Base-by-base conservation (phyloP, 352 stramenopile species). In the Phytophthora pisi region DNA sequence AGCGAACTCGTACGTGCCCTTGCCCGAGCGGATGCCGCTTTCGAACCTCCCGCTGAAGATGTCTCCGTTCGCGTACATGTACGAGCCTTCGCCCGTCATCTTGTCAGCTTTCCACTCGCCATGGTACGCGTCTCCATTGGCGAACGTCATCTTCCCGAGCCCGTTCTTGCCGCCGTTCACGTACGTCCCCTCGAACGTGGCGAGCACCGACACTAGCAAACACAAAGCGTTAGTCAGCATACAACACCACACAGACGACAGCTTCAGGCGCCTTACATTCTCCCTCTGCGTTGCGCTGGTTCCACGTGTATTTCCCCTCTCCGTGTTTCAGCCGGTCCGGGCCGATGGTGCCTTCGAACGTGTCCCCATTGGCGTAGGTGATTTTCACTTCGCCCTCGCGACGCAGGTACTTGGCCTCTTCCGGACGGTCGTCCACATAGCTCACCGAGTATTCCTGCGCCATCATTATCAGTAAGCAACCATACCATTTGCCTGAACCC, bases 71-170 rank as follows among this genome's bases (percentile, higher is more conserved):
- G 90, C 90, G 58, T 98, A 98, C 64, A 91, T 82, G 74, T 89
- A 96, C 45, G 93, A 97, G 2, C 93, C 93, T 47, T 98, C 87
- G 13, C 93, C 93, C 46, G 97, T 76, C 78, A 96, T 96, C 58
- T 79, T 82, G 64, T 94, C 79, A 24, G 82, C 66, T 64, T 86
- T 82, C 91, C 91, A 98, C 62, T 97, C 86, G 50, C 93, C 93
- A 52, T 96, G 88, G 61, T 97, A 98, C 49, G 78, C 78, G 57
- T 98, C 91, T 28, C 90, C 92, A 53, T 96, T 97, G 2, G 90
- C 88, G 58, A 96, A 98, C 5, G 78, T 88, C 89, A 98, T 97
- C 67, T 96, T 96, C n/a, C 93, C 93, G 3, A 94, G 67, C 36
- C 92, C 93, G 16, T 87, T 76, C 74, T 94, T 95, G 68, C 76